These are phyloP conservation scores for Clonostachys rhizophaga DNA, from an alignment of 2,329 filamentous ascomycete species.

Conservation along the genomic window DNA sequence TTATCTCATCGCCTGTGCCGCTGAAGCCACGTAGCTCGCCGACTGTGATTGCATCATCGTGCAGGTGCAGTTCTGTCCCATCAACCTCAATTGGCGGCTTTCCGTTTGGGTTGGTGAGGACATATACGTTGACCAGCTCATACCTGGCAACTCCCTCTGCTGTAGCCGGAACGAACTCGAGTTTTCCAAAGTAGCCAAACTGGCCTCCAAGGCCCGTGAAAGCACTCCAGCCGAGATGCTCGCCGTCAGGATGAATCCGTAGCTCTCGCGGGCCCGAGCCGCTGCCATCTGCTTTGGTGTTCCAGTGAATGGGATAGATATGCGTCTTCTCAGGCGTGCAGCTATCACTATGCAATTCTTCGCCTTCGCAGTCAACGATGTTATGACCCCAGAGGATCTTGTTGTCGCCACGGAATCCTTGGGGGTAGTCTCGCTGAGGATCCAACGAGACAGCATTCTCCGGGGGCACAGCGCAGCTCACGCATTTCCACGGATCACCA, in stretches of 20 bases:
- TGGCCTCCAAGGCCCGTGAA: slow-evolving; percentile 18
- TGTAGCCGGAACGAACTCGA: slow-evolving; percentile 31
- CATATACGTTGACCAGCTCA: slow-evolving; percentile 30
- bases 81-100: slow-evolving; percentile 11
- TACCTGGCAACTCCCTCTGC: slow-evolving; percentile 24
- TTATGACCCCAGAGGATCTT: slow-evolving; percentile 23
- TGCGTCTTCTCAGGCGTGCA: slow-evolving; percentile 26
- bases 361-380: slow-evolving; percentile 28
- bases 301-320: slow-evolving; percentile 35
- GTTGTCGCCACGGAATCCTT: slow-evolving; percentile 31
- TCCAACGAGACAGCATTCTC: slow-evolving; percentile 17
- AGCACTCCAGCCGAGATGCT: slow-evolving; percentile 34
- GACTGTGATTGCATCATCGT: slow-evolving; percentile 22
- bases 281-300: slow-evolving; percentile 18
- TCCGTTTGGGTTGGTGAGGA: slow-evolving; percentile 18
- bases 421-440: slow-evolving; percentile 29
- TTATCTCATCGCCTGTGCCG: slow-evolving; percentile 31
- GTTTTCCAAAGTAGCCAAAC: slow-evolving; percentile 25
- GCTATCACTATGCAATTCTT: slow-evolving; percentile 20
- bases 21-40: slow-evolving; percentile 40
- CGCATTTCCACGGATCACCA: slow-evolving; percentile 40
- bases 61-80: slow-evolving; percentile 18
- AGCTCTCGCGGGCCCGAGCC: slow-evolving; percentile 31
- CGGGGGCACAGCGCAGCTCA: slow-evolving; percentile 33
- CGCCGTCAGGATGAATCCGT: slow-evolving; percentile 37